Conservation (phyloP, 2,329 filamentous ascomycete genomes). For the Diplodia intermedia region DNA sequence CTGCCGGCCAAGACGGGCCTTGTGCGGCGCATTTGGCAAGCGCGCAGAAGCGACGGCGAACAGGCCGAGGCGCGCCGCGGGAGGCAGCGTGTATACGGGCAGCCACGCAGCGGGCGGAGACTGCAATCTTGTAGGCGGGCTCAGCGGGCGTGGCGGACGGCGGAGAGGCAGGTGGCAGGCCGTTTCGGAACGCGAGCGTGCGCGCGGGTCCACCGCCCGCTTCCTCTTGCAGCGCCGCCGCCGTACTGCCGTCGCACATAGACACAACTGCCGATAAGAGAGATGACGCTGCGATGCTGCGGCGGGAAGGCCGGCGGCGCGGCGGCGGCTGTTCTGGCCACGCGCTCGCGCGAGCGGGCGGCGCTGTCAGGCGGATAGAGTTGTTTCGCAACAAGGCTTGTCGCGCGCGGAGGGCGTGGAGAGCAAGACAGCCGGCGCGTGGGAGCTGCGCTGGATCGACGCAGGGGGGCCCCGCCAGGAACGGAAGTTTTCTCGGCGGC, state of each 20-base stretch:
- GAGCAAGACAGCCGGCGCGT: not conserved
- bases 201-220: conserved; percentile 19
- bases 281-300: conserved; percentile 3
- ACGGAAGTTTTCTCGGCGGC: conserved; percentile 12
- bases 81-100: too few relatives aligned
- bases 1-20: conserved; percentile 22
- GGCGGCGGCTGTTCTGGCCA: not conserved
- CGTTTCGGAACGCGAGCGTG: conserved; percentile 23
- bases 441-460: conserved; percentile 19
- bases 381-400: conserved; percentile 25
- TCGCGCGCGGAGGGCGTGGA: not conserved
- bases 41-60: conserved; percentile 8
- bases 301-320: not conserved
- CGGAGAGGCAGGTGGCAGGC: conserved; percentile 2
- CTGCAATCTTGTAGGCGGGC: not conserved
- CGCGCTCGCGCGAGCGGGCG: not conserved
- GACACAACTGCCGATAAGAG: conserved; percentile 12
- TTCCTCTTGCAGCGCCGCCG: conserved; percentile 16
- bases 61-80: conserved; percentile 11
- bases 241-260: conserved; percentile 17
- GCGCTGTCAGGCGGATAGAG: conserved; percentile 11
- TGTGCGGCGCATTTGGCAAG: conserved; percentile 8
- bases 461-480: conserved; percentile 14
- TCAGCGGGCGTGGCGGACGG: conserved; percentile 9
- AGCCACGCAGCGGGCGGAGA: not conserved